A percentile compares a stretch with the other conserved stretches of the same genome.
phyloP scores from a whole-genome alignment of 495 filamentous ascomycete genomes.

The Neurospora tetrasperma region DNA sequence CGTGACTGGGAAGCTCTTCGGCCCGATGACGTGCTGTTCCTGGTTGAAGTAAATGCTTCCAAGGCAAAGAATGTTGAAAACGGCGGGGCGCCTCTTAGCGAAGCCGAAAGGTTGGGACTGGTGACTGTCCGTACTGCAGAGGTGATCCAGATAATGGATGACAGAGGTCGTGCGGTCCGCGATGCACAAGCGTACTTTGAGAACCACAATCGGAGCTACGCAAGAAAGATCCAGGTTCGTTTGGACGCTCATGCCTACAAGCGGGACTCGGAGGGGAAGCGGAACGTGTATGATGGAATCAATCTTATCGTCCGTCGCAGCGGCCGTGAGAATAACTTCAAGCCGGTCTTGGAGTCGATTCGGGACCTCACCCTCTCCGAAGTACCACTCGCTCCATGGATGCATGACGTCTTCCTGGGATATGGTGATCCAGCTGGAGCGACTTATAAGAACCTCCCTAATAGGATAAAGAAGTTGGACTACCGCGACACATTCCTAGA shows the following conservation, averaged over 20 bases:
- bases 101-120: slow-evolving; percentile 53
- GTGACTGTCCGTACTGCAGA: slow-evolving; percentile 71
- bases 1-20: slow-evolving; percentile 88
- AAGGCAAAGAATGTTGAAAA: slow-evolving; percentile 44
- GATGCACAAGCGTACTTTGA: slow-evolving; percentile 40
- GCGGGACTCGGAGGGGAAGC: slow-evolving; percentile 65
- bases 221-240: slow-evolving; percentile 66
- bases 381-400: slow-evolving; percentile 78
- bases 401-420: slow-evolving; percentile 93
- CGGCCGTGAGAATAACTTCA: slow-evolving; percentile 95
- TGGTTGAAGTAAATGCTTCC: slow-evolving; percentile 60
- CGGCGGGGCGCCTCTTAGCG: slow-evolving; percentile 38
- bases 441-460: slow-evolving; percentile 72
- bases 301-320: slow-evolving; percentile 80
- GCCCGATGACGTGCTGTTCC: slow-evolving; percentile 81
- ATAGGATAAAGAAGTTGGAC: slow-evolving; percentile 66
- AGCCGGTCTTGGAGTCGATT: slow-evolving; percentile 83
- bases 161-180: slow-evolving; percentile 68
- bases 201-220: slow-evolving; percentile 33
- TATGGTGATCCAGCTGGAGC: slow-evolving; percentile 88
- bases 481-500: slow-evolving; percentile 90
- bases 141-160: slow-evolving; percentile 79
- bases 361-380: slow-evolving; percentile 76
- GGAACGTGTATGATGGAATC: slow-evolving; percentile 72
- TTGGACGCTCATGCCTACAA: slow-evolving; percentile 74